Conservation (phyloP, 768 basidiomycete genomes). For the Calocybe cyanea region DNA sequence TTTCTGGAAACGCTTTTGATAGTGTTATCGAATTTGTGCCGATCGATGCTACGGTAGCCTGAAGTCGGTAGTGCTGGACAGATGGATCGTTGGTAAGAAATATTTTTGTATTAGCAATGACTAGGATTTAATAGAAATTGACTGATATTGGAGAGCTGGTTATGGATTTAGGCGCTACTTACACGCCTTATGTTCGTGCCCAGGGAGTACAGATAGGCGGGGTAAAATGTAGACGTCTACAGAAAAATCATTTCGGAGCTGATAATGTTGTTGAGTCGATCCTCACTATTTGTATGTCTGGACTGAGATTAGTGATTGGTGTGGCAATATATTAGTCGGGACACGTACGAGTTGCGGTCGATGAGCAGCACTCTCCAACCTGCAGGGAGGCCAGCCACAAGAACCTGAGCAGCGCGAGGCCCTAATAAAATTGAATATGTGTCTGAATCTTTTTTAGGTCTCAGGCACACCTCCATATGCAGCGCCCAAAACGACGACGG, state of each 20-base stretch:
- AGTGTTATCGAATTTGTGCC: conserved; percentile 37
- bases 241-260: too few relatives aligned
- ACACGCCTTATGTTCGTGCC: conserved; percentile 67
- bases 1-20: conserved; percentile 44
- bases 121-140: conserved; percentile 20
- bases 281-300: conserved; percentile 48
- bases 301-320: not conserved
- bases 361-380: conserved; percentile 55
- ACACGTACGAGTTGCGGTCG: conserved; percentile 54
- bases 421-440: conserved; percentile 30
- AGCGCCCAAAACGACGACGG: conserved; percentile 34
- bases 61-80: conserved; percentile 31
- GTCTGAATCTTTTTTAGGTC: conserved; percentile 1
- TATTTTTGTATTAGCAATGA: conserved; percentile 54
- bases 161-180: not conserved
- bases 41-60: conserved; percentile 43
- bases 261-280: not conserved
- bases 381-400: conserved; percentile 44
- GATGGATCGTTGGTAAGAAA: conserved; percentile 29
- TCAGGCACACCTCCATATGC: conserved; percentile 23
- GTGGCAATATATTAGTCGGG: not conserved
- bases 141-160: not conserved
- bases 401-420: conserved; percentile 42
- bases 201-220: conserved; percentile 51
- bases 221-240: conserved; percentile 57